These are phyloP conservation scores for Euphrasia arctica DNA, from an alignment of 305 asterid species.

Conservation along the genomic window DNA sequence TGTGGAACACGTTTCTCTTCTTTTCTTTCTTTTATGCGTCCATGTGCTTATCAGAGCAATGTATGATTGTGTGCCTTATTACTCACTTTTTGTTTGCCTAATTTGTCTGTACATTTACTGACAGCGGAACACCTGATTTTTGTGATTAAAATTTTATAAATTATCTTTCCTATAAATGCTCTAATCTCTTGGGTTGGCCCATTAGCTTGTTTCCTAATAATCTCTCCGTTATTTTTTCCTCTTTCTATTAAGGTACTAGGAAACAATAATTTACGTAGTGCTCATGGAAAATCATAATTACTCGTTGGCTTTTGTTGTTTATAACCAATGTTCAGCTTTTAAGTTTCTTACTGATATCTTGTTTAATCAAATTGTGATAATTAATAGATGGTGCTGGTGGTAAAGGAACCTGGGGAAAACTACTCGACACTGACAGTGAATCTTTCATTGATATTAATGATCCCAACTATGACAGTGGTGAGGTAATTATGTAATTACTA, in stretches of 20 bases:
- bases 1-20: not conserved
- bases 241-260: not conserved
- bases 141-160: not conserved
- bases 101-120: not conserved
- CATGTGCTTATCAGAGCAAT: not conserved
- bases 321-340: not conserved
- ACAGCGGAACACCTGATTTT: not conserved
- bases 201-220: not conserved
- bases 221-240: not conserved
- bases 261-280: not conserved
- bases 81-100: not conserved
- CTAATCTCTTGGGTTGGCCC: not conserved
- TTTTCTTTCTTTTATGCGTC: not conserved
- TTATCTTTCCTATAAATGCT: not conserved
- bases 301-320: not conserved
- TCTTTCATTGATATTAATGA: slow-evolving; percentile 61
- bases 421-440: slow-evolving; percentile 65
- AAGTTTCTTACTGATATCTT: not conserved
- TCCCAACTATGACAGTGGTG: slow-evolving; percentile 84
- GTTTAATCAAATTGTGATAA: not conserved
- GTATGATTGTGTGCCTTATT: not conserved
- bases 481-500: slow-evolving; percentile 37
- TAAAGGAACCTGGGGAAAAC: slow-evolving; percentile 88
- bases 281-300: not conserved
- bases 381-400: slow-evolving; percentile 86